A percentile compares a stretch with the other conserved stretches of the same genome.
phyloP scores from a whole-genome alignment of 2,329 filamentous ascomycete genomes.

The Exophiala calicioides region DNA sequence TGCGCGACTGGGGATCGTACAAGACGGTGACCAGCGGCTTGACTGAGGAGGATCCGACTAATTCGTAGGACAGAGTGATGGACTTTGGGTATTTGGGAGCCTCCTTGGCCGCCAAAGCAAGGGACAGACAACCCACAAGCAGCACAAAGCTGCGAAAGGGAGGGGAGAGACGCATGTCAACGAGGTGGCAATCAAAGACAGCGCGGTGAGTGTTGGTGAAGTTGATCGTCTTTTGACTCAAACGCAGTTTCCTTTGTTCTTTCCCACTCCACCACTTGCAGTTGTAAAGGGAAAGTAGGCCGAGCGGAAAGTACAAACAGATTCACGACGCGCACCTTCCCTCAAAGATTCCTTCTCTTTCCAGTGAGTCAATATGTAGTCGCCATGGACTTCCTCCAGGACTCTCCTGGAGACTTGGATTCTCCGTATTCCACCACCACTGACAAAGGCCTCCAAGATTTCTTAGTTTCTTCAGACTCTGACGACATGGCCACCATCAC shows the following conservation, averaged over 20 bases:
- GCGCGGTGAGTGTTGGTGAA: too few relatives aligned
- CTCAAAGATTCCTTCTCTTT: constrained; percentile 10
- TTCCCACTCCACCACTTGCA: too few relatives aligned
- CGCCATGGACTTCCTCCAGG: constrained; percentile 24
- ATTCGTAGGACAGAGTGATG: constrained; percentile 30
- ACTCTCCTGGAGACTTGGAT: constrained; percentile 13
- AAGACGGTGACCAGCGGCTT: constrained; percentile 42
- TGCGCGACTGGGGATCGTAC: constrained; percentile 42
- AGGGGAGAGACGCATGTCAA: constrained; percentile 6
- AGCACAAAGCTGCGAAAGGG: constrained; percentile 13
- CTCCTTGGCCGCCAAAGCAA: constrained; percentile 13
- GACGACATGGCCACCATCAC: constrained; percentile 20
- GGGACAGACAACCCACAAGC: constrained; percentile 13
- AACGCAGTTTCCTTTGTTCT: background rate
- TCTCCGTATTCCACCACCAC: constrained; percentile 9
- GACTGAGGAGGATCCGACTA: constrained; percentile 25
- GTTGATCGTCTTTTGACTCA: background rate
- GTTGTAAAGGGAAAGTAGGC: constrained; percentile 16
- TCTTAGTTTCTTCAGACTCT: constrained; percentile 12
- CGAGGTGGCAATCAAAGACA: too few relatives aligned
- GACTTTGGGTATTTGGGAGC: constrained; percentile 25
- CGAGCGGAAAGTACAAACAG: constrained; percentile 10
- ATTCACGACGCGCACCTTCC: constrained; percentile 8
- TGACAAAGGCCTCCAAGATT: constrained; percentile 10
- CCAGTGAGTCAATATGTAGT: constrained; percentile 23